Evolutionary conservation across 306 rosid species (phyloP).

Genomic region (Spatholobus suberectus): DNA sequence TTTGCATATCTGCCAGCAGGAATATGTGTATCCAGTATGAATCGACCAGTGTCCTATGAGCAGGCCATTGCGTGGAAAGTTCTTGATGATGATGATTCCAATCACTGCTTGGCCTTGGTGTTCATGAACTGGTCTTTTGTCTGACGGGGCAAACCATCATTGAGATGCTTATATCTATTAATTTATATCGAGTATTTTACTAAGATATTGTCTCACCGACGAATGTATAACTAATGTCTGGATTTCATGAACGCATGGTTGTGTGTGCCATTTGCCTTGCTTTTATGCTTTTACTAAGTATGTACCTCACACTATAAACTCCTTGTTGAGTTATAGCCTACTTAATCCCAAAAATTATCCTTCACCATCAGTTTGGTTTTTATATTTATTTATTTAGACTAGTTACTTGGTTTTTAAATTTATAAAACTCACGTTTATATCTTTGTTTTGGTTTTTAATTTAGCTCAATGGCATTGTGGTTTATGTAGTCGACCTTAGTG

Average conservation of each 20-base stretch:
- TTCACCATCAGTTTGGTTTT: background rate
- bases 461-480: background rate
- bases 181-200: conserved; percentile 2
- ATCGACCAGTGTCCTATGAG: conserved; percentile 75
- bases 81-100: conserved; percentile 71
- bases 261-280: background rate
- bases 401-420: background rate
- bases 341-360: background rate
- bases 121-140: conserved; percentile 90
- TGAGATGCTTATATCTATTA: conserved; percentile 8
- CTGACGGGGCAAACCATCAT: conserved; percentile 39
- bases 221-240: conserved; percentile 34
- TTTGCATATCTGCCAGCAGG: conserved; percentile 79
- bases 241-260: conserved; percentile 32
- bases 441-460: background rate
- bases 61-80: conserved; percentile 87
- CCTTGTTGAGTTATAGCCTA: background rate
- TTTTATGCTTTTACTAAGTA: background rate
- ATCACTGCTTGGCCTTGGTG: conserved; percentile 85
- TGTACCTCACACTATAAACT: background rate
- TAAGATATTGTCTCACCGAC: conserved; percentile 29
- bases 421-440: background rate
- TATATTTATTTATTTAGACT: background rate
- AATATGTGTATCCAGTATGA: conserved; percentile 83
- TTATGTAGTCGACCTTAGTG: background rate